These are phyloP conservation scores for Eragrostis curvula DNA, from an alignment of 176 grass and related monocot species.

Conservation along the genomic window DNA sequence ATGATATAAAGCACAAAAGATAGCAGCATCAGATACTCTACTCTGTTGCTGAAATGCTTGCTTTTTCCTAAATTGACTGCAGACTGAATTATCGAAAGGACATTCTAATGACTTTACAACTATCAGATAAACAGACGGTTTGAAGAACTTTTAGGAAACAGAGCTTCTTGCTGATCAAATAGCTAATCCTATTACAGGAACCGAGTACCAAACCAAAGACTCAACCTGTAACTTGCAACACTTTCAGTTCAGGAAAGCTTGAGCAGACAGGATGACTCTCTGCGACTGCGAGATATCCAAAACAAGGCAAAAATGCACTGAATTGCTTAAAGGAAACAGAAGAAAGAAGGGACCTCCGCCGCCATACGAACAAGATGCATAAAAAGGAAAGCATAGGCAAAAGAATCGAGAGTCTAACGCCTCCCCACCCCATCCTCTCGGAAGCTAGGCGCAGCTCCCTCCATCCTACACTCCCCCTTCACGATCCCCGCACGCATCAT, in stretches of 20 bases:
- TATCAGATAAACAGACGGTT: slow-evolving; percentile 2
- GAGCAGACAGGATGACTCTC: slow-evolving; percentile 3
- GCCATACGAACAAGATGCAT: background rate
- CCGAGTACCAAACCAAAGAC: background rate
- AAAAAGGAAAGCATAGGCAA: background rate
- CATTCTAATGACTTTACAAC: slow-evolving; percentile 5
- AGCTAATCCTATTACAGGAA: background rate
- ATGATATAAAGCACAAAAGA: background rate
- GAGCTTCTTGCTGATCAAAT: background rate
- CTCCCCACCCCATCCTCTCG: background rate
- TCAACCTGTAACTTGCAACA: background rate
- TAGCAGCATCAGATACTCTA: slow-evolving; percentile 12
- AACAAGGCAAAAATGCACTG: background rate
- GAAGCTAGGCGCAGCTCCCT: background rate
- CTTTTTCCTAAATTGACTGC: slow-evolving; percentile 16
- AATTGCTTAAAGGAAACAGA: slow-evolving; percentile 30
- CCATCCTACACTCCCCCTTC: slow-evolving; percentile 11
- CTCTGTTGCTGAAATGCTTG: slow-evolving; percentile 11
- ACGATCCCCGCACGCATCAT: slow-evolving; percentile 33
- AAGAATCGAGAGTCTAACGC: background rate
- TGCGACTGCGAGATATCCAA: background rate
- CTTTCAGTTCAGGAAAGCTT: background rate
- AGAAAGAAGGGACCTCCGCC: background rate
- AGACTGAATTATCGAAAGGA: background rate
- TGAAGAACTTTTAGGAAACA: background rate